Percentiles rank a stretch among this genome's conserved stretches.
These are phyloP conservation scores for Diaporthe helianthi DNA, from an alignment of 2,329 filamentous ascomycete species.

Conservation along the genomic window DNA sequence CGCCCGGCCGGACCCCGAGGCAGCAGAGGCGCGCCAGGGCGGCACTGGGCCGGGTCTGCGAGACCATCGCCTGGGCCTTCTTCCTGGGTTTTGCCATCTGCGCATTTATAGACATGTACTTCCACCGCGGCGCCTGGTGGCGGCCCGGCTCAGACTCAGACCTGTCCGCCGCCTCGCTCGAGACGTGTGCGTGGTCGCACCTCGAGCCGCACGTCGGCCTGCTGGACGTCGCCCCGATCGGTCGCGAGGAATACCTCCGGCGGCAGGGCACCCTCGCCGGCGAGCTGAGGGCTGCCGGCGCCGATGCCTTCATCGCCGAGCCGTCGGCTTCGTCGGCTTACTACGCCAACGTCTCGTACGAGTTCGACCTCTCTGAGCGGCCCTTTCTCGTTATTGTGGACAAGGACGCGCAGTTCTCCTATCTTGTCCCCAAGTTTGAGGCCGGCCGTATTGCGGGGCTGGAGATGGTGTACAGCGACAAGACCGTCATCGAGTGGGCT, in stretches of 20 bases:
- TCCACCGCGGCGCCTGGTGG: constrained; percentile 29
- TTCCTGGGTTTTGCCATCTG: constrained; percentile 24
- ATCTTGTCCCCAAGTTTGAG: constrained; percentile 42
- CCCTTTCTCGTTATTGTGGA: constrained; percentile 41
- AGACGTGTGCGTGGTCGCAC: constrained; percentile 40
- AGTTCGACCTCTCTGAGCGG: constrained; percentile 40
- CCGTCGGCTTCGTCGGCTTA: constrained; percentile 40
- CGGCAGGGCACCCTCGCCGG: constrained; percentile 39
- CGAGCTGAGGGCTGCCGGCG: constrained; percentile 36
- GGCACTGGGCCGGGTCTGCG: constrained; percentile 29
- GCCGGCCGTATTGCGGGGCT: constrained; percentile 41
- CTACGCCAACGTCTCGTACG: constrained; percentile 39
- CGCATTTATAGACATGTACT: constrained; percentile 18
- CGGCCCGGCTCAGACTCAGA: background rate
- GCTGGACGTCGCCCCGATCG: constrained; percentile 39
- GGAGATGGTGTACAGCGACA: constrained; percentile 41
- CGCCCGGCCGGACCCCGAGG: background rate
- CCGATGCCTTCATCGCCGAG: constrained; percentile 43
- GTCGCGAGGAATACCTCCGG: constrained; percentile 39
- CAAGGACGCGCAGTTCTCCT: constrained; percentile 39
- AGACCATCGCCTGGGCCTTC: constrained; percentile 31
- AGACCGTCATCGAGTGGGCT: constrained; percentile 40
- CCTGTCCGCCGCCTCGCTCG: constrained; percentile 32
- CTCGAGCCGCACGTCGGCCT: constrained; percentile 38
- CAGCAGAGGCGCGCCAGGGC: constrained; percentile 22